Percentiles rank a stretch among this genome's conserved stretches.
phyloP scores from a whole-genome alignment of 495 filamentous ascomycete species.

The Penicillium paxilli region DNA sequence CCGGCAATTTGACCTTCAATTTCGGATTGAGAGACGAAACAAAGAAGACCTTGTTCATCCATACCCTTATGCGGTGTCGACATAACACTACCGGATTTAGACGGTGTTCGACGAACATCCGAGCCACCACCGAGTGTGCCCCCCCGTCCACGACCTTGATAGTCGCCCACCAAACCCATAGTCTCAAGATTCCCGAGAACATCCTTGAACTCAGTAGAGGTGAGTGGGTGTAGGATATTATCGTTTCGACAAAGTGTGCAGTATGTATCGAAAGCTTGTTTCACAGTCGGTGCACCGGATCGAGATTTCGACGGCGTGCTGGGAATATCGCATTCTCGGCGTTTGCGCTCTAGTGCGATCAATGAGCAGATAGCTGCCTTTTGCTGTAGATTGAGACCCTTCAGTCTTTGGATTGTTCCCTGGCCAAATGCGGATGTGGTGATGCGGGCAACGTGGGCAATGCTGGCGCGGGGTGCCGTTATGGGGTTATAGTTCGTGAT shows the following conservation, averaged over 20 bases:
- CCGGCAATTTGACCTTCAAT: constrained; percentile 70
- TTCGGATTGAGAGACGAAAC: constrained; percentile 77
- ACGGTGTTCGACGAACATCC: constrained; percentile 54
- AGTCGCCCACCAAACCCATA: constrained; percentile 71
- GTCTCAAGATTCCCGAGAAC: constrained; percentile 89
- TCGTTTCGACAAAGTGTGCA: constrained; percentile 76
- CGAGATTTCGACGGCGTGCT: constrained; percentile 60
- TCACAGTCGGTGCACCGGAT: constrained; percentile 67
- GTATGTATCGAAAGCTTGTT: constrained; percentile 78
- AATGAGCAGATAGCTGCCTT: constrained; percentile 92
- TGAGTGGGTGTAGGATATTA: constrained; percentile 80
- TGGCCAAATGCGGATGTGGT: constrained; percentile 85
- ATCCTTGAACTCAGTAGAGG: constrained; percentile 87
- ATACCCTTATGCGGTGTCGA: constrained; percentile 44
- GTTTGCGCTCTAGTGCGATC: constrained; percentile 70
- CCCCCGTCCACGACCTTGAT: constrained; percentile 69
- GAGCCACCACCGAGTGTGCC: constrained; percentile 53
- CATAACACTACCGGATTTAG: constrained; percentile 51
- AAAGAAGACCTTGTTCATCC: constrained; percentile 72
- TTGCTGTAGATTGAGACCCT: constrained; percentile 89
- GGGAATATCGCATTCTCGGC: constrained; percentile 36
- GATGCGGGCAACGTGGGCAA: constrained; percentile 86
- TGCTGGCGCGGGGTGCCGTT: constrained; percentile 86
- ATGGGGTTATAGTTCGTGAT: constrained; percentile 60
- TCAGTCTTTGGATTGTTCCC: constrained; percentile 76